A percentile compares a stretch with the other conserved stretches of the same genome.
phyloP scores from a whole-genome alignment of 2,329 filamentous ascomycete genomes.

The Stemphylium lycopersici region DNA sequence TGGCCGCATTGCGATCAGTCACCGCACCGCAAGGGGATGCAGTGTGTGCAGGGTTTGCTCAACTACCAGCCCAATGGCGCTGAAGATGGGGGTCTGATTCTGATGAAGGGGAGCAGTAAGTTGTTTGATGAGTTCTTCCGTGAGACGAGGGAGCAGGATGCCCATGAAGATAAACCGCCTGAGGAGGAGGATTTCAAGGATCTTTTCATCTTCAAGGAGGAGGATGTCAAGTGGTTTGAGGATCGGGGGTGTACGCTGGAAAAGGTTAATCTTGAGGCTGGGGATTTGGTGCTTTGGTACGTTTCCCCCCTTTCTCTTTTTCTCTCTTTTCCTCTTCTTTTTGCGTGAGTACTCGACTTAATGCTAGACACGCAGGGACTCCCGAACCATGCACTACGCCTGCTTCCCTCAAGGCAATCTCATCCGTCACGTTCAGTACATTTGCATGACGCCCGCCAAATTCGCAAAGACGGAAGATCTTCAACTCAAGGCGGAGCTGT shows the following conservation, averaged over 20 bases:
- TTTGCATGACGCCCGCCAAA: conserved; percentile 30
- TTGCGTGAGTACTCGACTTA: too few species aligned
- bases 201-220: conserved; percentile 51
- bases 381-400: conserved; percentile 54
- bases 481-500: conserved; percentile 21
- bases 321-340: too few species aligned
- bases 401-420: conserved; percentile 18
- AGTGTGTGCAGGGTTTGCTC: conserved; percentile 53
- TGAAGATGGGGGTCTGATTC: conserved; percentile 55
- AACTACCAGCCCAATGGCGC: conserved; percentile 55
- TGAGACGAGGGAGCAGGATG: conserved; percentile 15
- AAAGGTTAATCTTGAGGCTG: conserved; percentile 52
- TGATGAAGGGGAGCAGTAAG: conserved; percentile 53
- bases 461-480: conserved; percentile 23
- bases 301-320: conserved; percentile 18
- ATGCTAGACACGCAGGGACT: conserved; percentile 49
- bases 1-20: conserved; percentile 48
- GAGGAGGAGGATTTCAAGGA: conserved; percentile 44
- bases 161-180: conserved; percentile 24
- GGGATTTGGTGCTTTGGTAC: conserved; percentile 44
- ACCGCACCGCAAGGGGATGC: conserved; percentile 52
- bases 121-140: conserved; percentile 55
- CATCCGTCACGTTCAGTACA: conserved; percentile 27
- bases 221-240: conserved; percentile 54
- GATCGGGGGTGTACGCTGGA: conserved; percentile 47